phyloP scores from a whole-genome alignment of 169 alveolate species.

The Neospora caninum region DNA sequence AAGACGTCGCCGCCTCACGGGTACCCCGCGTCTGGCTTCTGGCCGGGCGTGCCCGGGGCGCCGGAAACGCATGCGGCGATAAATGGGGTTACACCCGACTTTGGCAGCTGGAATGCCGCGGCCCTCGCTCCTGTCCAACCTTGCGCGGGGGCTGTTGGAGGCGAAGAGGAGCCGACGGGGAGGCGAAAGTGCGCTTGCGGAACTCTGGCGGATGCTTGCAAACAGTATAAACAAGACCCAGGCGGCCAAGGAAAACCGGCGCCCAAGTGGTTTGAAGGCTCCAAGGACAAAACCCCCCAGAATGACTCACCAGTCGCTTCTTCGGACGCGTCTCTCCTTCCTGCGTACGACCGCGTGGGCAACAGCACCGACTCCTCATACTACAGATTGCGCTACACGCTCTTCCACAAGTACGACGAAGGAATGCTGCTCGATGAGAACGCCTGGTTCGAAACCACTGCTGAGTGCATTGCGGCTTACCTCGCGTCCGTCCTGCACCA shows the following conservation, averaged over 20 bases:
- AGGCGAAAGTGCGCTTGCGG: neutral
- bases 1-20: neutral
- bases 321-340: neutral
- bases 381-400: neutral
- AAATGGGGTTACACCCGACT: neutral
- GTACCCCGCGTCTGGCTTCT: neutral
- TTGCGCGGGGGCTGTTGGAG: neutral
- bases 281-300: neutral
- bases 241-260: neutral
- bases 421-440: conserved; percentile 50
- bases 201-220: neutral
- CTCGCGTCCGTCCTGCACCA: conserved; percentile 12
- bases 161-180: neutral
- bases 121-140: neutral
- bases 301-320: neutral
- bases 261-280: neutral
- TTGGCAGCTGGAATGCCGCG: neutral
- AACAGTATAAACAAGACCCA: neutral
- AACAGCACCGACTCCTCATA: conserved; percentile 24
- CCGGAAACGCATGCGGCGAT: neutral
- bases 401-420: conserved; percentile 36
- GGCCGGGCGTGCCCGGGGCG: neutral
- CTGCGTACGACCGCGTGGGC: conserved; percentile 35
- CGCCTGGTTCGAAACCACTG: conserved; percentile 44
- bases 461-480: conserved; percentile 34